A percentile compares a stretch with the other conserved stretches of the same genome.
Evolutionary conservation across 352 stramenopile species (phyloP).

Genomic region (Phytophthora pini): DNA sequence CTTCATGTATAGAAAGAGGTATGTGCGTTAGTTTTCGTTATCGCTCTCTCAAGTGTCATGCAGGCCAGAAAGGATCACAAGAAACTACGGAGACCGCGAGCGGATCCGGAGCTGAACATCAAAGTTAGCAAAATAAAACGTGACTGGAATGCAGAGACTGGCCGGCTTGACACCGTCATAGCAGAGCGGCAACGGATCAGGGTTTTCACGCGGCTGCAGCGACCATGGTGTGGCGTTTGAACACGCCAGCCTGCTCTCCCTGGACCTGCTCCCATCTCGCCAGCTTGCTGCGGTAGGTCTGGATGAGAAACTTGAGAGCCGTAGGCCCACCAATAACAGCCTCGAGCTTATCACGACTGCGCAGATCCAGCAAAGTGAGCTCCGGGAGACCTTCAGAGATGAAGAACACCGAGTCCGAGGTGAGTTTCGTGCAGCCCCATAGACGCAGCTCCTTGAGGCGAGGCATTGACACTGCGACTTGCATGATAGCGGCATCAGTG

Average conservation of each 20-base stretch:
- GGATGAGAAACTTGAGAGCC: conserved; percentile 82
- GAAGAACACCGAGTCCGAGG: conserved; percentile 67
- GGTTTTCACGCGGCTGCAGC: conserved; percentile 60
- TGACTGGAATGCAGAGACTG: conserved; percentile 7
- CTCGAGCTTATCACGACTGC: conserved; percentile 79
- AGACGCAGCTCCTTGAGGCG: conserved; percentile 77
- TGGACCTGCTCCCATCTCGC: conserved; percentile 76
- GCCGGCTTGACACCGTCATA: conserved; percentile 14
- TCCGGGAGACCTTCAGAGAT: conserved; percentile 71
- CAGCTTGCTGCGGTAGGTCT: conserved; percentile 72
- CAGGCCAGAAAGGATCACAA: conserved; percentile 10
- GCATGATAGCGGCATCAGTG: conserved; percentile 71
- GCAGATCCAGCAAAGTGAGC: conserved; percentile 76
- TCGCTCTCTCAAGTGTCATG: conserved; percentile 21
- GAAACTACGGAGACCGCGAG: conserved; percentile 9
- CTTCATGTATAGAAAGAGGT: background rate
- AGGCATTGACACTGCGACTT: conserved; percentile 61
- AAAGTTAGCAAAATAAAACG: conserved; percentile 17
- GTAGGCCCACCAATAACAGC: conserved; percentile 77
- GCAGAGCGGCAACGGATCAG: conserved; percentile 13
- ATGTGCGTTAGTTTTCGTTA: conserved; percentile 27
- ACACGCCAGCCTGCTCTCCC: conserved; percentile 71
- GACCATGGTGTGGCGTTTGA: conserved; percentile 65
- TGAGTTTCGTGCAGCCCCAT: conserved; percentile 86
- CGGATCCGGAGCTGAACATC: conserved; percentile 12